phyloP scores from a whole-genome alignment of 2,329 filamentous ascomycete species.

The Penicillium carneum region DNA sequence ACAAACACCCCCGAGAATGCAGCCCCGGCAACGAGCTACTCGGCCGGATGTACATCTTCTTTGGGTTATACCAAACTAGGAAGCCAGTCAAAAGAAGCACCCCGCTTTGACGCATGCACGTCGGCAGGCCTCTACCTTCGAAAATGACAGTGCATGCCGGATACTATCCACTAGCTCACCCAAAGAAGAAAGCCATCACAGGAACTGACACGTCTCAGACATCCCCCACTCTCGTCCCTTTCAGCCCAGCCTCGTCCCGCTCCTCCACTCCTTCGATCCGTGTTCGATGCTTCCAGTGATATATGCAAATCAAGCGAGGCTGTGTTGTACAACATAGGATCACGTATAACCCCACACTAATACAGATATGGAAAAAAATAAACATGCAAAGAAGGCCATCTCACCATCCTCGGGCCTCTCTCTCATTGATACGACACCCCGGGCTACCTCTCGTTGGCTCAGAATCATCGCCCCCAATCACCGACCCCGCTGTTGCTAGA shows the following conservation, averaged over 20 bases:
- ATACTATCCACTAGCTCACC: constrained; percentile 6
- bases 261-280: constrained; percentile 42
- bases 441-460: constrained; percentile 11
- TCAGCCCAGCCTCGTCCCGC: constrained; percentile 30
- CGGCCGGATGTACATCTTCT: not conserved
- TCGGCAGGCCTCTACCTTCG: not conserved
- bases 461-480: not conserved
- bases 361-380: constrained; percentile 1
- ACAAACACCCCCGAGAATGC: not conserved
- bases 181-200: not conserved
- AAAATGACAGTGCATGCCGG: constrained; percentile 4
- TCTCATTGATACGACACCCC: constrained; percentile 27
- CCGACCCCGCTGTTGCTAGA: not conserved
- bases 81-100: constrained; percentile 6
- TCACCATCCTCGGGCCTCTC: constrained; percentile 28
- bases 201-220: constrained; percentile 20
- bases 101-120: constrained; percentile 10
- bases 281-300: constrained; percentile 38
- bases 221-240: constrained; percentile 17
- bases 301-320: constrained; percentile 7
- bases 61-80: not conserved
- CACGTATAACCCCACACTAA: constrained; percentile 6
- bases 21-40: not conserved
- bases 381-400: constrained; percentile 25
- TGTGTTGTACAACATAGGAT: not conserved